These are phyloP conservation scores for Musa schizocarpa DNA, from an alignment of 176 grass and related monocot genomes.

Conservation along the genomic window DNA sequence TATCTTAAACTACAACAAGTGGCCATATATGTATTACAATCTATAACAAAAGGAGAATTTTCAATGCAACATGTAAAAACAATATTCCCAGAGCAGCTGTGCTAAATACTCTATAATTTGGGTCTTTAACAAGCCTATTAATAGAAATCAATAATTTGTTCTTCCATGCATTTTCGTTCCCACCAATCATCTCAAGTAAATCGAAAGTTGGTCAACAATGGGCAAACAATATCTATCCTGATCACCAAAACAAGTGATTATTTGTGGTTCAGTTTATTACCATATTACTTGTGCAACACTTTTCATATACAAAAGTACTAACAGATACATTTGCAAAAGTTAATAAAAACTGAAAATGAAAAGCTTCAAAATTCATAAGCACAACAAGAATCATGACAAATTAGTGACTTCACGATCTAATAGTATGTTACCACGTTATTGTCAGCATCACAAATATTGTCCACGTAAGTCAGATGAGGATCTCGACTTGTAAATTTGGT, in stretches of 20 bases:
- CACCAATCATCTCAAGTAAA: background rate
- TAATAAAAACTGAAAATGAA: background rate
- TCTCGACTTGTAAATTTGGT: slow-evolving; percentile 14
- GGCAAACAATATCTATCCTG: background rate
- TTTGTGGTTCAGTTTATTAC: background rate
- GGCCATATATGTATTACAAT: too few relatives aligned
- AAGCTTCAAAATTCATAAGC: background rate
- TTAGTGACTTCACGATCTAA: background rate
- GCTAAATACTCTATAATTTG: too few relatives aligned
- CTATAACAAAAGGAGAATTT: too few relatives aligned
- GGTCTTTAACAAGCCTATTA: too few relatives aligned
- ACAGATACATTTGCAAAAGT: background rate
- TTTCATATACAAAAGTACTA: background rate
- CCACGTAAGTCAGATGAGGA: slow-evolving; percentile 11
- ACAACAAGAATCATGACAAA: background rate
- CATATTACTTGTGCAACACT: background rate
- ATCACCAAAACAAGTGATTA: background rate
- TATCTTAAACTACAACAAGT: too few relatives aligned
- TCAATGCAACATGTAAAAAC: too few relatives aligned
- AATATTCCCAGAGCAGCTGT: too few relatives aligned
- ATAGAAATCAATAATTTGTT: too few relatives aligned
- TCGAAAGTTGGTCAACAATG: background rate
- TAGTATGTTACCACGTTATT: slow-evolving; percentile 17
- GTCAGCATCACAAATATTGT: slow-evolving; percentile 26
- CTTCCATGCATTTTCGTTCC: too few relatives aligned